Evolutionary conservation across 495 filamentous ascomycete species (phyloP), one percentile per base, ranked within the genome.

Genomic region (Talaromyces nanjingensis): DNA sequence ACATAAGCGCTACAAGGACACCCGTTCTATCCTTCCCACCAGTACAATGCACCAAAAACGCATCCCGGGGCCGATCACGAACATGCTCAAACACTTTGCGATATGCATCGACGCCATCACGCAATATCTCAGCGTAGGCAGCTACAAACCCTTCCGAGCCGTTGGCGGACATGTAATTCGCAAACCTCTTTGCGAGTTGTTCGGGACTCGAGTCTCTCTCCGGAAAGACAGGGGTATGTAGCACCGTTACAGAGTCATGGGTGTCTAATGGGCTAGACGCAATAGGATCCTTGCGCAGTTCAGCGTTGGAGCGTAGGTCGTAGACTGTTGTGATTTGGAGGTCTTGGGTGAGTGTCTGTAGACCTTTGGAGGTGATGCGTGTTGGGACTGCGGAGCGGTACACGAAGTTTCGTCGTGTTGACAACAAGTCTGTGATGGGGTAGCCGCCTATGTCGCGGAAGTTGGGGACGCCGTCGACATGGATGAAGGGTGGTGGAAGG

Each of bases 21-120:
- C 87, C 86, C 0, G 86, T 87, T n/a, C 86, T 79, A 64, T 89
- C 86, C 64, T 87, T 84, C 6, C 86, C 86, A 85, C 84, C 83
- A n/a, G 81, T 85, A 65, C 87, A 91, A 73, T 88, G 79, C 62
- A 84, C 79, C 62, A 86, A 70, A 60, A 83, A 70, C 8, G 77
- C 73, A 55, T 78, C 74, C 31, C 70, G 24, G 1, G 73, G 74
- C 11, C 68, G 58, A 65, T 81, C 79, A 56, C 72, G 68, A 20
- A 81, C 71, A 70, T 79, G 75, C 62, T 68, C 67, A 62, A 83
- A 77, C 1, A 78, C 70, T 31, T 63, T 62, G 22, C 63, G 60
- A 56, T 77, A 74, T 24, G 69, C 72, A 7, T 71, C 71, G 6
- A 42, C 62, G 34, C 68, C 66, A 31, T 71, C 70, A 8, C 72